Percentiles rank a stretch among this genome's conserved stretches.
Conservation (phyloP, 805 yeast species). For the Pichia exigua region DNA sequence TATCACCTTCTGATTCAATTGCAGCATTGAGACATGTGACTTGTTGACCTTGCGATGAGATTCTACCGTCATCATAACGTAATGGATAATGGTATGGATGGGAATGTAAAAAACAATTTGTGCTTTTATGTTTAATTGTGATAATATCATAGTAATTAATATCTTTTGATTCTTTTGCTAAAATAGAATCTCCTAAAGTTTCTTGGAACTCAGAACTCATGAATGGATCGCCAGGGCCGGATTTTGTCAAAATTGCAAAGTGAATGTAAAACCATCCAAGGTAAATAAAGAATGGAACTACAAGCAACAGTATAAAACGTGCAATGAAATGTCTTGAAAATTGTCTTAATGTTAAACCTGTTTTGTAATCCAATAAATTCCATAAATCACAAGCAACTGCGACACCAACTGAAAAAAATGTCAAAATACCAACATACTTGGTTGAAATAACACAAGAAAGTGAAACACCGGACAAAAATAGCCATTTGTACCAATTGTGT, state of each 20-base stretch:
- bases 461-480: conserved; percentile 71
- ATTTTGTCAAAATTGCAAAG: conserved; percentile 67
- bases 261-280: conserved; percentile 89
- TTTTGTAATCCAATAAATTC: conserved; percentile 68
- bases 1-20: conserved; percentile 60
- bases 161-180: conserved; percentile 61
- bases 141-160: conserved; percentile 71
- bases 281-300: conserved; percentile 76
- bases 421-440: conserved; percentile 92
- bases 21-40: conserved; percentile 62
- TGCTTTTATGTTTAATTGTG: conserved; percentile 73
- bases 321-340: conserved; percentile 66
- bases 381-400: conserved; percentile 85
- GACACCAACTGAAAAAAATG: conserved; percentile 78
- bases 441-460: conserved; percentile 91
- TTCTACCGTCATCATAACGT: conserved; percentile 93
- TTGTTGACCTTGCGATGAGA: conserved; percentile 91
- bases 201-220: conserved; percentile 97
- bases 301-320: conserved; percentile 61
- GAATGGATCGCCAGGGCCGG: conserved; percentile 94
- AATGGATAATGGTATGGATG: conserved; percentile 71
- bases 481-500: conserved; percentile 80
- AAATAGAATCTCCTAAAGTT: conserved; percentile 74
- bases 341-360: conserved; percentile 51
- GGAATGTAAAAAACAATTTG: conserved; percentile 76